These are phyloP conservation scores for Oryza australiensis DNA, from an alignment of 176 grass and related monocot genomes.

Conservation along the genomic window DNA sequence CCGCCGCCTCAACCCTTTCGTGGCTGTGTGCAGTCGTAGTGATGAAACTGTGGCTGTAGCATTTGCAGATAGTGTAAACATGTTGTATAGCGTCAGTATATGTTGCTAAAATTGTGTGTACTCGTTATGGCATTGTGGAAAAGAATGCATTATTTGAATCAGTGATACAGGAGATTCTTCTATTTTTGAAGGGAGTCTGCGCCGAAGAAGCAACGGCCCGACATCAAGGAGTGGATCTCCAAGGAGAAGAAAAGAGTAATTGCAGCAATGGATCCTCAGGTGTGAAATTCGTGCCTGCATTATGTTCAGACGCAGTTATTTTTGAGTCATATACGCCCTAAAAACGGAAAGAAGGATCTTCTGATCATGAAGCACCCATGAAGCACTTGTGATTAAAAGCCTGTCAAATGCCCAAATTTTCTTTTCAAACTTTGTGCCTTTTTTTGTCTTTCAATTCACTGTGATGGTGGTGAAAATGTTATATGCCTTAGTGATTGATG, in stretches of 20 bases:
- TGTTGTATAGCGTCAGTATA: too few species aligned
- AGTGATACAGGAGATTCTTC: background rate
- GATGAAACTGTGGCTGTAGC: background rate
- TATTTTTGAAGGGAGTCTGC: slow-evolving; percentile 57
- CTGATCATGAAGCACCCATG: background rate
- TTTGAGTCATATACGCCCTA: background rate
- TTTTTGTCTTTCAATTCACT: background rate
- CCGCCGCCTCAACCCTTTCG: background rate
- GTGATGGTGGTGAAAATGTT: background rate
- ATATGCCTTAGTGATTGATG: background rate
- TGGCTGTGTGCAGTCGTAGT: background rate
- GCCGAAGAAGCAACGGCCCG: slow-evolving; percentile 32
- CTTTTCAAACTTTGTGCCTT: background rate
- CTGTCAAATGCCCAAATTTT: background rate
- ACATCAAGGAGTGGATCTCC: slow-evolving; percentile 41
- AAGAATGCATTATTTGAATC: background rate
- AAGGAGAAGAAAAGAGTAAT: slow-evolving; percentile 59
- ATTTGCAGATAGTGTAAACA: background rate
- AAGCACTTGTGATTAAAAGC: background rate
- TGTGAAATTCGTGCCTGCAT: background rate
- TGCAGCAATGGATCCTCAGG: slow-evolving; percentile 67
- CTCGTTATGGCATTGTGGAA: background rate
- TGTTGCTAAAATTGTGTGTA: background rate
- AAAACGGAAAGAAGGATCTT: background rate
- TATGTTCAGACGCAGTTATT: background rate